A percentile compares a stretch with the other conserved stretches of the same genome.
phyloP scores from a whole-genome alignment of 176 grass and related monocot species.

The Hordeum marinum region DNA sequence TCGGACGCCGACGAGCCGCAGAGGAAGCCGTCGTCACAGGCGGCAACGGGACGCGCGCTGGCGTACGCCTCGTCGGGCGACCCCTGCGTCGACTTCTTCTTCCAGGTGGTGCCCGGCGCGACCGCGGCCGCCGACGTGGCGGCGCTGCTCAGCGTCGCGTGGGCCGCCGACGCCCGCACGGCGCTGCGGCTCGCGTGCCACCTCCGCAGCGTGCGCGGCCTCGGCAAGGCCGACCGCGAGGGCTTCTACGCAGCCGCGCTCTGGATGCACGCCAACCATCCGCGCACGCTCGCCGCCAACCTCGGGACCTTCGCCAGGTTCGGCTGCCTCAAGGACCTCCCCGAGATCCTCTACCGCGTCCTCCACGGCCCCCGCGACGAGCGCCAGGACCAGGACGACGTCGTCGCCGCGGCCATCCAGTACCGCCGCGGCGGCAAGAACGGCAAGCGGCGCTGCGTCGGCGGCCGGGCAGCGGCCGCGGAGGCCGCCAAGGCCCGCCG shows the following conservation, averaged over 20 bases:
- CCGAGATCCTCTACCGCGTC: slow-evolving; percentile 38
- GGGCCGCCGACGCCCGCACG: slow-evolving; percentile 30
- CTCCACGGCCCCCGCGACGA: slow-evolving; percentile 13
- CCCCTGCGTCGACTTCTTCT: slow-evolving; percentile 66
- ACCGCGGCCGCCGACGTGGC: background rate
- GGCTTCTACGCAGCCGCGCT: slow-evolving; percentile 47
- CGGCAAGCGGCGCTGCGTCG: background rate
- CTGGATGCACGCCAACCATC: slow-evolving; percentile 54
- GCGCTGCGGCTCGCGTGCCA: slow-evolving; percentile 29
- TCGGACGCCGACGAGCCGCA: background rate
- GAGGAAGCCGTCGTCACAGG: background rate
- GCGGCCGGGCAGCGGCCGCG: background rate
- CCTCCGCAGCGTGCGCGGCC: background rate
- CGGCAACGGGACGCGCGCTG: background rate
- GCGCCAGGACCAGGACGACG: background rate
- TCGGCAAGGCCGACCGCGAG: slow-evolving; percentile 14
- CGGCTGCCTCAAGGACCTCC: slow-evolving; percentile 57
- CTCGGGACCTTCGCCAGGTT: slow-evolving; percentile 32
- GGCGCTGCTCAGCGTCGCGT: slow-evolving; percentile 24
- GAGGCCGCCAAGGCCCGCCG: background rate
- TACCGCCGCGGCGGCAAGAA: background rate
- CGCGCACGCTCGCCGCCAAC: slow-evolving; percentile 44
- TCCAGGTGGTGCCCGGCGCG: slow-evolving; percentile 46
- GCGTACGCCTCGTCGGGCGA: slow-evolving; percentile 43
- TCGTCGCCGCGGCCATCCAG: background rate